Evolutionary conservation across 805 yeast genomes (phyloP), one percentile per base, ranked within the genome.

Genomic region (Blastobotrys terrestris): DNA sequence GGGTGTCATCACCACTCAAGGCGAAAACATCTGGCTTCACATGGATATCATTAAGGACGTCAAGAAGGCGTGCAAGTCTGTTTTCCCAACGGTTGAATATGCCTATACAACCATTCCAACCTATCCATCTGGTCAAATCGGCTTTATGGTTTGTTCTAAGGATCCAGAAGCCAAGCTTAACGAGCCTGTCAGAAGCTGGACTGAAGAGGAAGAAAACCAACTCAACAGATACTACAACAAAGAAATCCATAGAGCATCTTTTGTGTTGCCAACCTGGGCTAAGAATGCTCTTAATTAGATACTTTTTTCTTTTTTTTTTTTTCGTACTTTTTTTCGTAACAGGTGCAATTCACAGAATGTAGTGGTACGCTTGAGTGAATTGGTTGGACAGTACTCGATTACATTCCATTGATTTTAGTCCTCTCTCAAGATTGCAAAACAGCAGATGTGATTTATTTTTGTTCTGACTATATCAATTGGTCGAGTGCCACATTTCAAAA

Each of bases 111-210:
- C 94, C 66, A 89, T 91, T 61, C 99, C 99, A 67, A 91, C 98
- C 54, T 92, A 92, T 67, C 96, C 99, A 58, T 84, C 96, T 16
- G 99, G 99, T 59, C 95, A 90, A 70, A 85, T 92, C 65, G 99
- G 98, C n/a, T 88, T 94, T 74, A 88, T 92, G 96, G 91, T 92
- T 55, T 91, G 97, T 71, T 79, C 85, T 58, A 92, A 90, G 75
- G 85, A 87, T 66, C 67, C 79, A 14, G 61, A 70, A 21, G 82
- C 84, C 48, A 75, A 84, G 58, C 85, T 92, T 54, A 76, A 72
- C 63, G 75, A 70, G 59, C 97, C 98, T 48, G 59, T 79, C 57
- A 81, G 97, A 70, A 73, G 76, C 31, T 72, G 86, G 69, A 68
- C 80, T 50, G 78, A 74, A 45, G 84, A 77, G 54, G 78, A 80